These are phyloP conservation scores for Pleurotus sapidus DNA, from an alignment of 768 basidiomycete genomes.

Conservation along the genomic window DNA sequence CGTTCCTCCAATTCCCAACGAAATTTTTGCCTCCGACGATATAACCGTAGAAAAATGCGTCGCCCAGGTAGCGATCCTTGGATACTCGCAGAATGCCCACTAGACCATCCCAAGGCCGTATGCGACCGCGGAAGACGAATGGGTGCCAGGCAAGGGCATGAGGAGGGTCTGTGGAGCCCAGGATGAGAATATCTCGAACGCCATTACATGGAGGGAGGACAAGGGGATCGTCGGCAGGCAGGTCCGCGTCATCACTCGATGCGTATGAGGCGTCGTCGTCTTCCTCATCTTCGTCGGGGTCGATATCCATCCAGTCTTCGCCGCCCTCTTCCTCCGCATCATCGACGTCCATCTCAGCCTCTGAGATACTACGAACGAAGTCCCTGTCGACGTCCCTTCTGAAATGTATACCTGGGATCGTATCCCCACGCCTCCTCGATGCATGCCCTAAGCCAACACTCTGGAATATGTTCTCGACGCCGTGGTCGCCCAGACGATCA, in stretches of 20 bases:
- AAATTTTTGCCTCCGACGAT: conserved; percentile 61
- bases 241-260: conserved; percentile 13
- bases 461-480: neutral
- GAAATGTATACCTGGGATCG: neutral
- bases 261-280: conserved; percentile 2
- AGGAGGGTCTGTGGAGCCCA: conserved; percentile 52
- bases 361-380: conserved; percentile 2
- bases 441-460: neutral
- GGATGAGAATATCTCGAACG: conserved; percentile 57
- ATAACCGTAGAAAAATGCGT: conserved; percentile 67
- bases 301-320: conserved; percentile 20
- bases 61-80: conserved; percentile 19
- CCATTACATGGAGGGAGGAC: conserved; percentile 40
- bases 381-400: conserved; percentile 1
- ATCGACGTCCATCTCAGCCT: conserved; percentile 21
- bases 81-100: conserved; percentile 48
- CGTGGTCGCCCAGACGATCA: neutral
- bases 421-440: neutral
- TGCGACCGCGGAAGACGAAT: conserved; percentile 48
- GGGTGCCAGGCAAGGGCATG: conserved; percentile 48
- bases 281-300: conserved; percentile 16
- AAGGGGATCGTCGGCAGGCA: conserved; percentile 12
- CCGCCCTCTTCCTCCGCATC: conserved; percentile 18
- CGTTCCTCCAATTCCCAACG: conserved; percentile 71
- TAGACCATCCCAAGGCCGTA: conserved; percentile 59